These are phyloP conservation scores for Narthecium ossifragum DNA, from an alignment of 106 monocot species.

Conservation along the genomic window DNA sequence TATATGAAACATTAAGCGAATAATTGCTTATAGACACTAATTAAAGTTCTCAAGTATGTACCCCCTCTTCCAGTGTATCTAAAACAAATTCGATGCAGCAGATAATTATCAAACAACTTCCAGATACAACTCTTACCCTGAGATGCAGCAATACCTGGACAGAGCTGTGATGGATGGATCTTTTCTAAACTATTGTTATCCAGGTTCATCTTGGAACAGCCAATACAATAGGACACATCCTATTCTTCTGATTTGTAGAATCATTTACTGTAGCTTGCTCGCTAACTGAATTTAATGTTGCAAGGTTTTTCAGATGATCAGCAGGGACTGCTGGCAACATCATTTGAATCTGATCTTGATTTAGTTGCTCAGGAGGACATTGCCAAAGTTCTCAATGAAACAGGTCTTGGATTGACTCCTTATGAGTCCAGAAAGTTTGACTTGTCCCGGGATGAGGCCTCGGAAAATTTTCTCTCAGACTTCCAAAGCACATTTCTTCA, in stretches of 20 bases:
- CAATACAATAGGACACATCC: conserved; percentile 21
- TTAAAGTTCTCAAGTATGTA: conserved; percentile 33
- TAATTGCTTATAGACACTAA: no score
- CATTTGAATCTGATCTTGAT: conserved; percentile 26
- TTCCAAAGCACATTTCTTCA: conserved; percentile 24
- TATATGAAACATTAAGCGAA: no score
- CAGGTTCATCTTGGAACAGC: conserved; percentile 12
- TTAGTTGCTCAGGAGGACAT: conserved; percentile 33
- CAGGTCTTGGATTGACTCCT: conserved; percentile 27
- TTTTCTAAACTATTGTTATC: conserved; percentile 10
- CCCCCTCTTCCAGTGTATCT: conserved; percentile 54
- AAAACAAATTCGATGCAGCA: conserved; percentile 98
- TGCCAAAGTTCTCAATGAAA: conserved; percentile 29
- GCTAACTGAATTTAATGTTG: no score
- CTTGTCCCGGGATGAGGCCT: conserved; percentile 38
- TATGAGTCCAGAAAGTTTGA: conserved; percentile 34
- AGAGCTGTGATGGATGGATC: conserved; percentile 32
- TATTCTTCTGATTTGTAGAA: background rate
- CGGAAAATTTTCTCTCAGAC: conserved; percentile 23
- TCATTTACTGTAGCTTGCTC: background rate
- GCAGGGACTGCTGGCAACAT: conserved; percentile 20
- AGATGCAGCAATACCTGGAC: conserved; percentile 56
- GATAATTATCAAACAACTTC: conserved; percentile 89
- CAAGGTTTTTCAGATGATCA: conserved; percentile 22
- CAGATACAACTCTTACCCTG: conserved; percentile 91